phyloP scores from a whole-genome alignment of 495 filamentous ascomycete species.

The Aspergillus wentii region DNA sequence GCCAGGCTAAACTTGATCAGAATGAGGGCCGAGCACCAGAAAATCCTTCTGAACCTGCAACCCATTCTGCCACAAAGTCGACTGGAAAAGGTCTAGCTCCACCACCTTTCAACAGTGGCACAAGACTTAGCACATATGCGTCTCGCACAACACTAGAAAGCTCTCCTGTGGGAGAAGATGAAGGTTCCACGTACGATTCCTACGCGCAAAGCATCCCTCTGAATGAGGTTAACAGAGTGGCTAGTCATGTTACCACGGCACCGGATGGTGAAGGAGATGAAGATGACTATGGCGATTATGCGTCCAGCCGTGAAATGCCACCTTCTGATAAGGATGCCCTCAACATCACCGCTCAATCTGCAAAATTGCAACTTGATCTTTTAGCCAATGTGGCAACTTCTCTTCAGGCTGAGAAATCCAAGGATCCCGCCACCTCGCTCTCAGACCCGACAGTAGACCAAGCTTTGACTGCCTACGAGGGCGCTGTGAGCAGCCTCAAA shows the following conservation, averaged over 20 bases:
- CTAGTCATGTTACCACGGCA: conserved; percentile 41
- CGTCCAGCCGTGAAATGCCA: conserved; percentile 69
- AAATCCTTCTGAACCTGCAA: conserved; percentile 25
- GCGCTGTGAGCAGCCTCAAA: conserved; percentile 82
- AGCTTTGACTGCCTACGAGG: conserved; percentile 83
- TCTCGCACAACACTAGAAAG: conserved; percentile 50
- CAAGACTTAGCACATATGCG: conserved; percentile 35
- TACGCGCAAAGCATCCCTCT: conserved; percentile 55
- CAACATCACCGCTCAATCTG: conserved; percentile 92
- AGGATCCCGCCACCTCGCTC: conserved; percentile 63
- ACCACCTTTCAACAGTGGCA: conserved; percentile 30
- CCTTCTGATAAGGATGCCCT: conserved; percentile 82
- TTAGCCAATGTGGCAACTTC: conserved; percentile 79
- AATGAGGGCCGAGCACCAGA: conserved; percentile 33
- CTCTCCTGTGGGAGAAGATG: conserved; percentile 47
- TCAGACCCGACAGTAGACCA: conserved; percentile 70
- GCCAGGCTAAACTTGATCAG: conserved; percentile 67
- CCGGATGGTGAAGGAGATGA: conserved; percentile 62
- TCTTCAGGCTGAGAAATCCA: conserved; percentile 65
- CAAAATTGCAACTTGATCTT: conserved; percentile 85
- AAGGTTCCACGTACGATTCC: conserved; percentile 48
- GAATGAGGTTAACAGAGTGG: conserved; percentile 43
- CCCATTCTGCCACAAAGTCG: conserved; percentile 21
- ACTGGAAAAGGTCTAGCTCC: conserved; percentile 36
- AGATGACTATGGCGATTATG: conserved; percentile 78